Conservation (phyloP, 257 asterid genomes). For the Avicennia marina region DNA sequence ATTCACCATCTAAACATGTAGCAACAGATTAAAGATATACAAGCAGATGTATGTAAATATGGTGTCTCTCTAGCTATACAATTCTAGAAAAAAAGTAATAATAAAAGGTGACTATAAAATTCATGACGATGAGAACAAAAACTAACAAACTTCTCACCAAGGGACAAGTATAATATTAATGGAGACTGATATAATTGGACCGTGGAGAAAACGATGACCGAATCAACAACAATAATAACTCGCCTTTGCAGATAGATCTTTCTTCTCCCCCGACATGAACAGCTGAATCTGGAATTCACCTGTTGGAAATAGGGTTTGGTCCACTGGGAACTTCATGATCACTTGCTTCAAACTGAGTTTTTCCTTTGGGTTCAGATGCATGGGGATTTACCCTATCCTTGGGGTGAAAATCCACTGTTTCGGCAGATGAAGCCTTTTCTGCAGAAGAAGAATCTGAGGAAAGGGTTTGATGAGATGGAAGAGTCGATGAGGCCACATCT, state of each 20-base stretch:
- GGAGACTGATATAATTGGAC: too few relatives aligned
- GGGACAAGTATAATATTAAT: too few relatives aligned
- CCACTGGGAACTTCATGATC: slow-evolving; percentile 82
- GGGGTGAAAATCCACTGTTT: slow-evolving; percentile 13
- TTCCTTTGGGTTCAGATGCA: background rate
- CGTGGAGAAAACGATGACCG: too few relatives aligned
- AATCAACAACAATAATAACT: background rate
- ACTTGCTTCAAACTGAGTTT: slow-evolving; percentile 29
- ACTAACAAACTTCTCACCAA: too few relatives aligned
- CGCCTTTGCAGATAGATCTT: background rate
- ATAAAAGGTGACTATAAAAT: too few relatives aligned
- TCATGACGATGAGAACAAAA: too few relatives aligned
- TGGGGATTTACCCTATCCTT: background rate
- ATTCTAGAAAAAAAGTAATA: background rate
- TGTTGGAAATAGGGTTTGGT: slow-evolving; percentile 65
- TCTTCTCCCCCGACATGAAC: background rate
- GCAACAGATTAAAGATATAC: too few relatives aligned
- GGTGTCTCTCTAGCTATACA: background rate
- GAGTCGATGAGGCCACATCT: slow-evolving; percentile 9
- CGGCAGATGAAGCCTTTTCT: background rate
- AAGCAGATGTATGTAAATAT: background rate
- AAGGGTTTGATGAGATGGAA: slow-evolving; percentile 11
- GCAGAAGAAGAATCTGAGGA: background rate
- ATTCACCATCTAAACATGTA: too few relatives aligned
- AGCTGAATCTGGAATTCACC: slow-evolving; percentile 14